Base-by-base conservation (phyloP, 495 filamentous ascomycete species). In the Aspergillus asperescens region DNA sequence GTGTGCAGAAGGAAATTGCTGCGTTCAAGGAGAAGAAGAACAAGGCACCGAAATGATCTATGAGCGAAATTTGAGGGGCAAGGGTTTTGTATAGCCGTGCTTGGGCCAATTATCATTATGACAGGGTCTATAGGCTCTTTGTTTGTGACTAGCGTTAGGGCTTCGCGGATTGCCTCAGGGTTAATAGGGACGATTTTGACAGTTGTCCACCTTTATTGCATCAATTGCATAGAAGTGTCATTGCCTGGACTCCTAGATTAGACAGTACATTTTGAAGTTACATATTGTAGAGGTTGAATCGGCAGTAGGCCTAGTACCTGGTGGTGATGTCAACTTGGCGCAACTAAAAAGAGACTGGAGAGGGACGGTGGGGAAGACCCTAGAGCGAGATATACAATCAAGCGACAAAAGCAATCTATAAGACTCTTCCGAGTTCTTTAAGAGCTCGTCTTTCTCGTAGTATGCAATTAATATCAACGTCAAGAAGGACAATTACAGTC, bases 1-100 rank as follows among this genome's bases (percentile, higher is more conserved):
- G 76, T 23, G 87, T 96, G 3, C 67, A 82, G 64, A 67, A 78
- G 52, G 87, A 93, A 65, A 67, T 76, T 49, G 57, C 56, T 7
- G 67, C 71, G 32, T 73, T 75, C 52, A 71, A 69, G 32, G 62
- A 57, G 10, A 58, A 68, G 54, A 60, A 70, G 62, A 60, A 60
- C 51, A 53, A 61, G 31, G 45, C 41, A 2, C 54, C 38, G 19
- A 55, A 55, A 50, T 55, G 20, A 58, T 1, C 4, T 12, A 56
- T 35, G 19, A 22, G 19, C 2, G 16, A 50, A 16, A 34, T n/a
- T 3, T 7, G 19, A 16, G 1, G 5, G 15, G 19, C 6, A 16
- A 19, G 5, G 28, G 15, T 13, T 39, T 28, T 35, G 2, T 37
- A 16, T 7, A 18, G 20, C 16, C 29, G 32, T 12, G 31, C 7